Base-by-base conservation (phyloP, 2,329 filamentous ascomycete species). In the Phoma sp. region DNA sequence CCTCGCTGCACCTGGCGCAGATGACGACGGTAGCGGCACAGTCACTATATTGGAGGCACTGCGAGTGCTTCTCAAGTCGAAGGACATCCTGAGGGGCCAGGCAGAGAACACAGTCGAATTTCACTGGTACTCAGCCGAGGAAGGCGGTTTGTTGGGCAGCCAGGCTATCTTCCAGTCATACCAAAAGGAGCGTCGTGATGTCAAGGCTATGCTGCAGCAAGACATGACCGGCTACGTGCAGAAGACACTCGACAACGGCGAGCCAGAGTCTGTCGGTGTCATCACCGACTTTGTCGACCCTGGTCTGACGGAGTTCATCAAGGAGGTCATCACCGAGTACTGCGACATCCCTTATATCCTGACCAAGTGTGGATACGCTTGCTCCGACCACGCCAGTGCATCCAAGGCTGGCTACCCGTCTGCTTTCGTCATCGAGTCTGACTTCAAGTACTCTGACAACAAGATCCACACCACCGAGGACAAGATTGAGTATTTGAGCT, bases 151-250 rank as follows among this genome's bases (percentile, higher is more conserved):
- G 40, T 84, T 96, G 3, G 92, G 92, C 55, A 94, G 89, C 68
- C 92, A 96, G 75, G 93, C 90, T 50, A 90, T 98, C 74, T 98
- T 97, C 81, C 83, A 85, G 45, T 79, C 85, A 7, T 98, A 98
- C 71, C 88, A 90, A 76, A 86, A 88, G 73, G 77, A 84, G 21
- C 83, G 84, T 29, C 85, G 88, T 24, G 87, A 94, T 62, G 84
- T 98, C 75, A 96, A 94, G 79, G 94, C 94, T 31, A 98, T 98
- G 95, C 85, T 98, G 50, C 94, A 98, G 80, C 94, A 98, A 77
- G 94, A 98, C 76, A 98, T 98, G 94, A 74, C 73, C 1, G 94
- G 94, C 17, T 97, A 89, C 73, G 84, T 92, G 5, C 86, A 93
- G 73, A 88, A 88, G 68, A 96, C 92, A 0, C 78, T 95, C 19